A percentile compares a stretch with the other conserved stretches of the same genome.
Conservation (phyloP, 2,329 filamentous ascomycete species). For the Aschersonia sp. region DNA sequence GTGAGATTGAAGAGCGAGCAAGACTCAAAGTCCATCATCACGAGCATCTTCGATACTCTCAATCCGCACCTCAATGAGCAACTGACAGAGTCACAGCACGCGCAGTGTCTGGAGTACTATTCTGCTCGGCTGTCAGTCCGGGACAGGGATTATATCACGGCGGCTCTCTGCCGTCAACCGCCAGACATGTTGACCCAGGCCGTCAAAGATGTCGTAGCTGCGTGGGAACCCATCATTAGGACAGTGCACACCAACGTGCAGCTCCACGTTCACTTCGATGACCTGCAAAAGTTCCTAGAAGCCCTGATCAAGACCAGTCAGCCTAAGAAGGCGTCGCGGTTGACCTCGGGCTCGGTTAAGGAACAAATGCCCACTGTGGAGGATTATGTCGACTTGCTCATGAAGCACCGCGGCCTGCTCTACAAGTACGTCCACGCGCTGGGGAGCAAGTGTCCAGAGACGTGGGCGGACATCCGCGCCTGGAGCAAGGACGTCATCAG, state of each 20-base stretch:
- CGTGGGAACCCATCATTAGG: conserved; percentile 64
- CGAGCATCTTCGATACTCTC: conserved; percentile 44
- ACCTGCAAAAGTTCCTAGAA: conserved; percentile 53
- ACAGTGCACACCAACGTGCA: conserved; percentile 58
- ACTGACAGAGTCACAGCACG: conserved; percentile 46
- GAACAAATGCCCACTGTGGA: conserved; percentile 37
- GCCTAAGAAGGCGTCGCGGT: conserved; percentile 18
- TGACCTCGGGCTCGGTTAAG: background rate
- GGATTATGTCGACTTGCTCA: conserved; percentile 55
- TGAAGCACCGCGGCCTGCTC: conserved; percentile 45
- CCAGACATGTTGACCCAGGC: conserved; percentile 62
- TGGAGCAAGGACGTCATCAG: conserved; percentile 45
- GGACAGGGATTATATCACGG: conserved; percentile 58
- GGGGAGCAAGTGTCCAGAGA: conserved; percentile 50
- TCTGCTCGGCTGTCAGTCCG: conserved; percentile 55
- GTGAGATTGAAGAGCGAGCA: conserved; percentile 39
- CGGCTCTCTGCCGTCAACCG: conserved; percentile 49
- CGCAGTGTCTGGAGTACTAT: conserved; percentile 54
- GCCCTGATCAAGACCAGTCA: conserved; percentile 52
- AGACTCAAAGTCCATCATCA: conserved; percentile 44
- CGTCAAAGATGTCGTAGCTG: conserved; percentile 47
- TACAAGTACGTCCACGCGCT: conserved; percentile 62
- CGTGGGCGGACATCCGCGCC: conserved; percentile 43
- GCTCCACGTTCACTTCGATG: conserved; percentile 52
- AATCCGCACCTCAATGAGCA: conserved; percentile 28